Base-by-base conservation (phyloP, 2,329 filamentous ascomycete species). In the Fusarium albidum region DNA sequence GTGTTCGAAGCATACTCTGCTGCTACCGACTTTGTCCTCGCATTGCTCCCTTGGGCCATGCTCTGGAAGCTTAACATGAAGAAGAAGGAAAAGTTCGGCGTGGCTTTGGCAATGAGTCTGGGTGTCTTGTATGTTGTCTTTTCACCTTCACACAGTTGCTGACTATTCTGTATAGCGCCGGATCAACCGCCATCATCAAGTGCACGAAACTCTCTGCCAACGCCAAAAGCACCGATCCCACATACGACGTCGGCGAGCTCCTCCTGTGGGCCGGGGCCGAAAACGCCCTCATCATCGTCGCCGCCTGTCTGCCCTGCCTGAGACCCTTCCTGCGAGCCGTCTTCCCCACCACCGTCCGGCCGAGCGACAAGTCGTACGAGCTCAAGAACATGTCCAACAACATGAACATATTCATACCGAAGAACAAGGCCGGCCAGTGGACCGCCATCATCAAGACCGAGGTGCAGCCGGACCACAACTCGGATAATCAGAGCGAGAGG, bases 1-100 rank as follows among this genome's bases (percentile, higher is more conserved):
- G 27, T 8, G 1, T 4, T 2, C 0, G 0, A 10, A 61, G 58
- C 57, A 6, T 61, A 61, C 18, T 61, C 58, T 14, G 57, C 58
- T 1, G 53, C 49, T 1, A 61, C 58, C 1, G 58, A 61, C n/a
- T 61, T 61, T 25, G 26, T 59, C n/a, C 49, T 61, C 1, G 58
- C 58, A 0, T 37, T 61, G 3, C 45, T 61, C 2, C 58, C 58
- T 0, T 61, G 58, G 58, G 45, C 58, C 3, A 61, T 61, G 57
- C 25, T 61, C 0, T 61, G 58, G 58, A 61, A 61, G 5, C 28
- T 61, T 9, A 61, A 61, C 13, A 61, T 61, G 58, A 61, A 59
- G 42, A 61, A 61, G 3, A 58, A 47, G 32, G 58, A 61, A 42
- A 61, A 61, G 38, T 54, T 61, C 10, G 57, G 58, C 10, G 53